phyloP scores from a whole-genome alignment of 2,329 filamentous ascomycete species.

The Cordyceps militaris region DNA sequence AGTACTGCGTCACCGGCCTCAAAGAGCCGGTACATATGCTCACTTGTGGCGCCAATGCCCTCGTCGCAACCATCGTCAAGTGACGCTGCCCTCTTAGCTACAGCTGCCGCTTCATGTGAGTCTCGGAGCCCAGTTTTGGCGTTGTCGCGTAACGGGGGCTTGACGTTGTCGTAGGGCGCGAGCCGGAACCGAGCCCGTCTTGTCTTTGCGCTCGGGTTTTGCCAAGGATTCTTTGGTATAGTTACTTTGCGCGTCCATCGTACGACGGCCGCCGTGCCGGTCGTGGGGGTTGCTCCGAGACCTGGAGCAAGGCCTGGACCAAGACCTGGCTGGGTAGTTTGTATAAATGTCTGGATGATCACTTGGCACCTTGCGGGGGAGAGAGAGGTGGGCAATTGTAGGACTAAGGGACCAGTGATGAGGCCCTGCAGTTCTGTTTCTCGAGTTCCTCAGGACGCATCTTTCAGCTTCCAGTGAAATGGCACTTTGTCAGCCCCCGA shows the following conservation, averaged over 20 bases:
- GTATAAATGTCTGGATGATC: too few relatives aligned
- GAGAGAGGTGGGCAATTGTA: too few relatives aligned
- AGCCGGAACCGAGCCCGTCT: slow-evolving; percentile 19
- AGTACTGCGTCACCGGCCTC: slow-evolving; percentile 19
- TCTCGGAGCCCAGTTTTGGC: neutral
- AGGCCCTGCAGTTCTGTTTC: too few relatives aligned
- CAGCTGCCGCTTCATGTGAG: slow-evolving; percentile 14
- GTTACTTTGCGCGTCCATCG: neutral
- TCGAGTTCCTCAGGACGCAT: too few relatives aligned
- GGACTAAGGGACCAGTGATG: too few relatives aligned
- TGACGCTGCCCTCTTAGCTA: neutral
- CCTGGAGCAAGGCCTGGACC: too few relatives aligned
- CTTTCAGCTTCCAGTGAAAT: neutral
- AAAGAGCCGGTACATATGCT: slow-evolving; percentile 12
- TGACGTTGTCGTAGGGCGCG: slow-evolving; percentile 18
- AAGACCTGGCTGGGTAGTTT: too few relatives aligned
- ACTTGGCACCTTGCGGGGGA: too few relatives aligned
- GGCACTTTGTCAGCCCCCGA: neutral
- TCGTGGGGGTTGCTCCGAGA: too few relatives aligned
- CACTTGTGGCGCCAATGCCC: neutral
- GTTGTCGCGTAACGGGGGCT: slow-evolving; percentile 16
- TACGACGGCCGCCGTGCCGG: too few relatives aligned
- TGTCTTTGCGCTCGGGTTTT: slow-evolving; percentile 18
- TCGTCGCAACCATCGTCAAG: neutral
- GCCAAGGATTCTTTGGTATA: slow-evolving; percentile 7